These are phyloP conservation scores for Vanilla planifolia DNA, from an alignment of 106 monocot genomes.

Conservation along the genomic window DNA sequence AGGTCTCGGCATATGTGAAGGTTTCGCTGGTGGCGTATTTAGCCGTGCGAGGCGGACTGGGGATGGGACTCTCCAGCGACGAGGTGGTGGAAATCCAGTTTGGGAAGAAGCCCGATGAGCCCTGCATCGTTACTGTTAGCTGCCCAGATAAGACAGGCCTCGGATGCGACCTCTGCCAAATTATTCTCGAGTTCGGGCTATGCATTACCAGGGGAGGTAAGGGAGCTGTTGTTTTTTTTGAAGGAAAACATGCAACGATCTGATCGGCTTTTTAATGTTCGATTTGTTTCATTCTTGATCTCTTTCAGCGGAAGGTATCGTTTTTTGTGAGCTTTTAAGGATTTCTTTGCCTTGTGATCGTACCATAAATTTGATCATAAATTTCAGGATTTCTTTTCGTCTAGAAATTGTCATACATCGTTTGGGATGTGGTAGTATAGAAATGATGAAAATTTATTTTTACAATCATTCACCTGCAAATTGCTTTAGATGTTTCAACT, in stretches of 20 bases:
- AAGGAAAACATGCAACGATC: too few relatives aligned
- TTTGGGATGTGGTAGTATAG: too few relatives aligned
- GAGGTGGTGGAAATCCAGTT: slow-evolving; percentile 66
- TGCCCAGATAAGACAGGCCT: slow-evolving; percentile 81
- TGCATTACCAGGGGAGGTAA: slow-evolving; percentile 71
- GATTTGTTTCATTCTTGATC: background rate
- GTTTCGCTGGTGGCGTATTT: slow-evolving; percentile 1
- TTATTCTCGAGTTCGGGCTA: slow-evolving; percentile 86
- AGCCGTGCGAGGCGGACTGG: slow-evolving; percentile 13
- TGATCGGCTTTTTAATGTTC: too few relatives aligned
- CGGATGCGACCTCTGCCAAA: slow-evolving; percentile 80
- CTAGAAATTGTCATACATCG: too few relatives aligned
- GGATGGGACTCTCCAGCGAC: slow-evolving; percentile 43
- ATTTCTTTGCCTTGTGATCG: too few relatives aligned
- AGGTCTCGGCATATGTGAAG: background rate
- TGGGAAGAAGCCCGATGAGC: slow-evolving; percentile 44
- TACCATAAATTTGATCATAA: too few relatives aligned
- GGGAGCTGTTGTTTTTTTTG: background rate
- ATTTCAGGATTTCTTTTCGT: too few relatives aligned
- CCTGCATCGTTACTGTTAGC: slow-evolving; percentile 76
- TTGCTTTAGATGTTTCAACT: slow-evolving; percentile 66
- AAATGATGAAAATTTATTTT: too few relatives aligned
- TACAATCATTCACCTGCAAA: too few relatives aligned
- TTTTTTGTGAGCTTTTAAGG: background rate
- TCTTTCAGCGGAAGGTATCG: background rate